A percentile compares a stretch with the other conserved stretches of the same genome.
phyloP scores from a whole-genome alignment of 1,139 yeast genomes.

The Nadsonia starkeyi-henricii region DNA sequence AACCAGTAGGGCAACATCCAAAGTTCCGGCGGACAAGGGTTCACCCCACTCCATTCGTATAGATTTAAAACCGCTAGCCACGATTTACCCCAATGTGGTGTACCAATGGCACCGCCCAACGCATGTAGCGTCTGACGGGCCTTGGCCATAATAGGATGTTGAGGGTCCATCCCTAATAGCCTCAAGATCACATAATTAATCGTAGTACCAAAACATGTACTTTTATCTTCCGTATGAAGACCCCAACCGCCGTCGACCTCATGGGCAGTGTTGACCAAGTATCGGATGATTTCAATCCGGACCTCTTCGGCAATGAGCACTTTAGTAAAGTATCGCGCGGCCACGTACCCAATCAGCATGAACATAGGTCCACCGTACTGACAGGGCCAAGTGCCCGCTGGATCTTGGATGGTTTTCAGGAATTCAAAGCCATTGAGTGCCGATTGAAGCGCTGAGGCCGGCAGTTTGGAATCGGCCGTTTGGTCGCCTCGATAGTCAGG shows the following conservation, averaged over 20 bases:
- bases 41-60: slow-evolving; percentile 92
- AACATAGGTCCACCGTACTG: slow-evolving; percentile 98
- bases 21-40: slow-evolving; percentile 94
- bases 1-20: slow-evolving; percentile 74
- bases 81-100: slow-evolving; percentile 97
- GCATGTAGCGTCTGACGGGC: slow-evolving; percentile 59
- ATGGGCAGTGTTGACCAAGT: slow-evolving; percentile 76
- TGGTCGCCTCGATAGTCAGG: no score
- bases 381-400: slow-evolving; percentile 75
- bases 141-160: slow-evolving; percentile 66
- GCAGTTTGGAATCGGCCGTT: slow-evolving; percentile 9
- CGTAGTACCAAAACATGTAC: slow-evolving; percentile 90
- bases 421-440: slow-evolving; percentile 67
- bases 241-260: slow-evolving; percentile 99
- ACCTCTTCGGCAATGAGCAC: slow-evolving; percentile 55
- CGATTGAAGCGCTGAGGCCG: slow-evolving; percentile 41
- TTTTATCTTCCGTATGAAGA: slow-evolving; percentile 76
- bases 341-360: slow-evolving; percentile 81
- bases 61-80: slow-evolving; percentile 73
- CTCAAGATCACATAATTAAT: slow-evolving; percentile 72
- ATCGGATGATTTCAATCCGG: slow-evolving; percentile 59
- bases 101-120: slow-evolving; percentile 79
- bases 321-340: slow-evolving; percentile 55
- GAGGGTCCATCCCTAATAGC: slow-evolving; percentile 55
- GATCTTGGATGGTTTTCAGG: slow-evolving; percentile 54